A percentile compares a stretch with the other conserved stretches of the same genome.
These are phyloP conservation scores for Sordaria brevicollis DNA, from an alignment of 495 filamentous ascomycete species.

Conservation along the genomic window DNA sequence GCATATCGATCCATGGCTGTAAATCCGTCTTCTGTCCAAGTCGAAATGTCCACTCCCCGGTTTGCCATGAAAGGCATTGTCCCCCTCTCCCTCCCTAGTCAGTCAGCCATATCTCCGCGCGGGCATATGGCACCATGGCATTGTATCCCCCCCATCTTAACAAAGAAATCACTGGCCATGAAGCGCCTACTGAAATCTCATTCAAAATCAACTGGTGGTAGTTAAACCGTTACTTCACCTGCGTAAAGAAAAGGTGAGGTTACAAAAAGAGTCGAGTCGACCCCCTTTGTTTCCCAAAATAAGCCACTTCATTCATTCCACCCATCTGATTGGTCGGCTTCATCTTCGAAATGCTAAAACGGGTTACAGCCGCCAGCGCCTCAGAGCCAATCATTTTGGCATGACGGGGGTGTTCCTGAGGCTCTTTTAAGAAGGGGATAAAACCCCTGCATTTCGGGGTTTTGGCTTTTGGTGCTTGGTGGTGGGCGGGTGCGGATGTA, in stretches of 20 bases:
- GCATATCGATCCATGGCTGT: neutral
- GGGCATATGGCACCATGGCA: too few relatives aligned
- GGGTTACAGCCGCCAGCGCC: neutral
- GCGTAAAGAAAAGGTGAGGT: too few relatives aligned
- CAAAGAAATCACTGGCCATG: too few relatives aligned
- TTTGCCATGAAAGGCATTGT: neutral
- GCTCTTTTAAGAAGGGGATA: neutral
- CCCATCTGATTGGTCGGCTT: neutral
- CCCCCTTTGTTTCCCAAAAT: neutral
- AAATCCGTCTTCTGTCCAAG: too few relatives aligned
- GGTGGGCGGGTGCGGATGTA: neutral
- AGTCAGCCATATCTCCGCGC: too few relatives aligned
- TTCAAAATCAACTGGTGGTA: too few relatives aligned
- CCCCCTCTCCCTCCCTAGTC: too few relatives aligned
- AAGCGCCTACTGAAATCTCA: too few relatives aligned
- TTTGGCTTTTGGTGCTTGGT: neutral
- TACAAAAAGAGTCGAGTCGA: too few relatives aligned
- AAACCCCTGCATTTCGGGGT: neutral
- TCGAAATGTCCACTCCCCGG: too few relatives aligned
- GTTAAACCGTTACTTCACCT: too few relatives aligned
- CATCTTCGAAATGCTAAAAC: neutral
- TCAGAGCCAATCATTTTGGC: neutral
- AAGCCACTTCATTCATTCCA: neutral
- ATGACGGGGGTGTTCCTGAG: neutral
- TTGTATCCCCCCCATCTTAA: too few relatives aligned